Evolutionary conservation across 768 basidiomycete species (phyloP).

Genomic region (Macrolepiota albuminosa): DNA sequence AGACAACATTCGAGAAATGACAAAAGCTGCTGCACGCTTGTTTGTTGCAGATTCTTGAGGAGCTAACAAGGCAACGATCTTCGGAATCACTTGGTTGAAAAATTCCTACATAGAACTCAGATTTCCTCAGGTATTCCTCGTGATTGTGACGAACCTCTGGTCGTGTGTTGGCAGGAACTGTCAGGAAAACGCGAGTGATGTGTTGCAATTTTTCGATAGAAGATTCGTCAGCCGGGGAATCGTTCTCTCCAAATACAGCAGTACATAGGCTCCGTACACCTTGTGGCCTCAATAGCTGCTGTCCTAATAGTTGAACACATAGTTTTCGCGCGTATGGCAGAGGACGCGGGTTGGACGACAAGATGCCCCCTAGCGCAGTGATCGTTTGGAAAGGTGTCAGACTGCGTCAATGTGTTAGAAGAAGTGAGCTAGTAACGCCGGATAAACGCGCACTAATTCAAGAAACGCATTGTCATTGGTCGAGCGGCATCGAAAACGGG

Average conservation of each 20-base stretch:
- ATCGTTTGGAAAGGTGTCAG: constrained; percentile 65
- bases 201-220: constrained; percentile 71
- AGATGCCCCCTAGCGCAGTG: constrained; percentile 54
- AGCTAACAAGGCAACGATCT: constrained; percentile 47
- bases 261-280: constrained; percentile 67
- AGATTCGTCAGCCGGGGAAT: constrained; percentile 42
- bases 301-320: constrained; percentile 60
- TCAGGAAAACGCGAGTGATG: constrained; percentile 55
- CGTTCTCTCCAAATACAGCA: constrained; percentile 65
- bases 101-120: constrained; percentile 47
- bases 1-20: constrained; percentile 61
- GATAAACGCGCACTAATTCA: constrained; percentile 51
- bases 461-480: constrained; percentile 48
- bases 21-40: constrained; percentile 60
- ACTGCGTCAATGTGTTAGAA: constrained; percentile 30
- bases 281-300: constrained; percentile 64
- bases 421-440: constrained; percentile 10
- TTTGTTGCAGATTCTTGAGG: constrained; percentile 39
- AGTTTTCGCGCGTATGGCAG: constrained; percentile 52
- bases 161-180: constrained; percentile 54
- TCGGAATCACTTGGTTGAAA: constrained; percentile 48
- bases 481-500: constrained; percentile 44
- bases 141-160: constrained; percentile 42
- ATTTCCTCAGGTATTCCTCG: background rate
- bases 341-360: constrained; percentile 39